These are phyloP conservation scores for Colletotrichum sp. DNA, from an alignment of 2,329 filamentous ascomycete species.

Conservation along the genomic window DNA sequence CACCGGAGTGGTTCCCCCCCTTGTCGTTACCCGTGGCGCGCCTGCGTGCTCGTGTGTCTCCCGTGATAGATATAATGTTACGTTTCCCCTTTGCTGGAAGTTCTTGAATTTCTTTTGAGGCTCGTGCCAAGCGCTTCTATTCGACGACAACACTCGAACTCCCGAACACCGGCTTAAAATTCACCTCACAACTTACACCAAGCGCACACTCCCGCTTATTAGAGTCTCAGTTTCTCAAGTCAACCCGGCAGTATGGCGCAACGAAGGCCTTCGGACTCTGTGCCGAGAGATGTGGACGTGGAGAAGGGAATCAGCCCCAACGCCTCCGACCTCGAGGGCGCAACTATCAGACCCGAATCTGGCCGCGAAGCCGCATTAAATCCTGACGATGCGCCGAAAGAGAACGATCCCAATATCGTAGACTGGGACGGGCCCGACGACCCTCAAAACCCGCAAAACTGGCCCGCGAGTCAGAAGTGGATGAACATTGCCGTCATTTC, in stretches of 20 bases:
- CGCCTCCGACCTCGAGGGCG: slow-evolving; percentile 6
- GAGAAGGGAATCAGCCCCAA: not conserved
- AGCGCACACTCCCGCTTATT: not conserved
- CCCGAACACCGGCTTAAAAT: not conserved
- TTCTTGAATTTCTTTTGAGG: not conserved
- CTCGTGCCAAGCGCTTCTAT: not conserved
- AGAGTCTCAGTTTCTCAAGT: not conserved
- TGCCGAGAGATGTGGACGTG: not conserved
- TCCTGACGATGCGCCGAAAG: not conserved
- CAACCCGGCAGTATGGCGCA: not conserved
- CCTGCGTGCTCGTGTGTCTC: not conserved
- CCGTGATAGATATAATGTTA: not conserved
- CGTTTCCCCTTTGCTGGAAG: not conserved
- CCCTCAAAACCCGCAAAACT: slow-evolving; percentile 70
- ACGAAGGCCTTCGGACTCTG: not conserved
- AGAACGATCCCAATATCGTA: slow-evolving; percentile 37
- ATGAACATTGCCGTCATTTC: slow-evolving; percentile 37
- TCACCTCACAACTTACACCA: not conserved
- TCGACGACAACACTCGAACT: not conserved
- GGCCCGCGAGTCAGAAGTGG: slow-evolving; percentile 56
- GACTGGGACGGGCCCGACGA: slow-evolving; percentile 67
- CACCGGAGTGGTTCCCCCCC: not conserved
- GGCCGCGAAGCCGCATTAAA: not conserved
- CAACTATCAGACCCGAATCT: slow-evolving; percentile 9
- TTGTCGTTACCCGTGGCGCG: not conserved